Conservation (phyloP, 208 protist genomes). For the Trypanosoma mega region DNA sequence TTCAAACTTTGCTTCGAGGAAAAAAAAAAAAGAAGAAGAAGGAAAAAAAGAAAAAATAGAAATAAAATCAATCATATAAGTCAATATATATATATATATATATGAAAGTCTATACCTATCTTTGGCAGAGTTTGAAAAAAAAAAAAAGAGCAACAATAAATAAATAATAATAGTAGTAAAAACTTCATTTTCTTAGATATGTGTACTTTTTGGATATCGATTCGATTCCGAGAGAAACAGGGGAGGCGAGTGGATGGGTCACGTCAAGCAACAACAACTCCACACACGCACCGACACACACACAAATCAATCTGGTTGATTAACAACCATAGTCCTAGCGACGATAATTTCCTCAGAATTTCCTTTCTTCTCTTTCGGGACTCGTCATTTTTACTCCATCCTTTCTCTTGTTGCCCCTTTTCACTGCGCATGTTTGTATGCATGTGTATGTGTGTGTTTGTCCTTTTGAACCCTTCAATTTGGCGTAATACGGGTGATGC, state of each 20-base stretch:
- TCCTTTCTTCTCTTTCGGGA: too few species aligned
- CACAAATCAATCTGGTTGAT: too few species aligned
- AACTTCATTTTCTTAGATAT: background rate
- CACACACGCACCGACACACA: too few species aligned
- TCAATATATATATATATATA: constrained; percentile 1
- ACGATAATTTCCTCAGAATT: too few species aligned
- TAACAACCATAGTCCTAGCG: too few species aligned
- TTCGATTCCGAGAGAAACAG: constrained; percentile 1
- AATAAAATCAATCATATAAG: background rate
- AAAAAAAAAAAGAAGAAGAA: constrained; percentile 15
- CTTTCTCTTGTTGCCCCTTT: too few species aligned
- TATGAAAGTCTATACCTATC: background rate
- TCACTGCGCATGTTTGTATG: background rate
- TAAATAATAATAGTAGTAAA: background rate
- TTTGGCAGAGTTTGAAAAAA: too few species aligned
- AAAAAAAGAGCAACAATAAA: background rate
- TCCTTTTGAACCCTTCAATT: background rate
- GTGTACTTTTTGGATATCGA: background rate
- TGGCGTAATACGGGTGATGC: too few species aligned
- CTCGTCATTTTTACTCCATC: too few species aligned
- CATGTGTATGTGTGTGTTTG: background rate
- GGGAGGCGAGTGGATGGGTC: too few species aligned
- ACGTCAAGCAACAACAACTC: too few species aligned
- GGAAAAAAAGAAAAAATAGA: constrained; percentile 12
- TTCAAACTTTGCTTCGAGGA: background rate